Conservation (phyloP, 108 stramenopile species). For the Pseudonitzschia delicatissima region DNA sequence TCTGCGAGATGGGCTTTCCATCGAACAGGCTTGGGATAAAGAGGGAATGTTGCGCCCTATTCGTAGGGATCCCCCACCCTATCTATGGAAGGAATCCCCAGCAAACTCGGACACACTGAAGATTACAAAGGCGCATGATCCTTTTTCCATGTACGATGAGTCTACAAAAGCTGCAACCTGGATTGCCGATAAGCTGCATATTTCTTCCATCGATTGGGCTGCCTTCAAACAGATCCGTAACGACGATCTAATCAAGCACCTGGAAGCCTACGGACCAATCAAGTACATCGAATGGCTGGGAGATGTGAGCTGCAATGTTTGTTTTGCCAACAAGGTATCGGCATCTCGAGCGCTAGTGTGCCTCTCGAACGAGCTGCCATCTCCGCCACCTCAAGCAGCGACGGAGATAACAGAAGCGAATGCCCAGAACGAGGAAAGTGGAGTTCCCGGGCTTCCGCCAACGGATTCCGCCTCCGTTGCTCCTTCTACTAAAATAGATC, state of each 20-base stretch:
- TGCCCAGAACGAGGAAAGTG: too few relatives aligned
- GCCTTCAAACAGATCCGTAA: constrained; percentile 86
- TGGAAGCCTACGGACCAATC: constrained; percentile 58
- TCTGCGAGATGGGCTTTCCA: constrained; percentile 35
- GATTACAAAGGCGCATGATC: not conserved
- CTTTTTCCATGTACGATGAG: constrained; percentile 4
- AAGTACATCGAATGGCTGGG: constrained; percentile 86
- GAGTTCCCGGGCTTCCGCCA: not conserved
- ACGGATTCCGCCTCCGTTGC: not conserved
- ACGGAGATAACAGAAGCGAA: too few relatives aligned
- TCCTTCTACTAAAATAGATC: constrained; percentile 35
- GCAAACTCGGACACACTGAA: constrained; percentile 21
- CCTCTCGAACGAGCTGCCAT: constrained; percentile 61
- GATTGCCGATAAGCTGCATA: constrained; percentile 67
- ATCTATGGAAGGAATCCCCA: constrained; percentile 26
- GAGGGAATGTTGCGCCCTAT: constrained; percentile 57
- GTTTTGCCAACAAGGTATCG: constrained; percentile 69
- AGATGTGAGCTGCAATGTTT: constrained; percentile 68
- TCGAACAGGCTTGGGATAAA: constrained; percentile 81
- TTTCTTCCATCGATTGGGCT: constrained; percentile 79
- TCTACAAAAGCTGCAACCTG: constrained; percentile 23
- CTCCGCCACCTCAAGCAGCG: constrained; percentile 57
- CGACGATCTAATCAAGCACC: constrained; percentile 61
- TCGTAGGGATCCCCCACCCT: constrained; percentile 54
- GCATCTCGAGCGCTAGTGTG: constrained; percentile 66